Evolutionary conservation across 2,329 filamentous ascomycete species (phyloP), one percentile per base, ranked within the genome.

Genomic region (Triangularia verruculosa): DNA sequence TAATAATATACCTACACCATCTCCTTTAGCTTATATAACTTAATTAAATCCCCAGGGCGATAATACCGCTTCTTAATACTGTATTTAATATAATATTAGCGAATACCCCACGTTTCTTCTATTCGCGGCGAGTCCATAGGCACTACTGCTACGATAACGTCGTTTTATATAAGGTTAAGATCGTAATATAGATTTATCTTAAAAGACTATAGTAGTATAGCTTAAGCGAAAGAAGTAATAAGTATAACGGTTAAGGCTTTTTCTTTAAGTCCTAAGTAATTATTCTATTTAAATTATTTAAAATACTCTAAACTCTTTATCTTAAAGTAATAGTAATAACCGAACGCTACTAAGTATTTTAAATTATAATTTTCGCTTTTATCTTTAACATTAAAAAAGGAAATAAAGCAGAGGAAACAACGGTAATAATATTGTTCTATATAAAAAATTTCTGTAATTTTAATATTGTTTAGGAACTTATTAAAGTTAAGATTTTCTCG

Each of bases 21-120:
- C 7, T 63, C 34, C 8, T 3, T 17, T 7, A 58, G 62, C n/a
- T 43, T 55, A 25, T 64, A 64, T 24, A 68, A 53, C 30, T 70
- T 64, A 13, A 71, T 70, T 4, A 70, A 24, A 6, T 68, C 68
- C 1, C 65, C 62, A 0, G 70, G 68, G 1, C 24, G 8, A 53
- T 71, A 71, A 15, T 62, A 66, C 0, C 54, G 51, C 22, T 64
- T 63, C 28, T 39, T 34, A 20, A 70, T 65, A 13, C 70, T 68
- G 59, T 69, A 71, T 11, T 67, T 55, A 25, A 70, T 63, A 52
- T 69, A 71, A 55, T 68, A 70, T 6, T 69, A 64, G 1, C 68
- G 61, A 12, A 63, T 51, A n/a, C 63, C 64, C 58, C 32, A 67
- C 1, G 68, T 68, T 17, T 62, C 54, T 11, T 62, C 61, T 28